Base-by-base conservation (phyloP, 208 protist genomes). In the Leishmania tropica region DNA sequence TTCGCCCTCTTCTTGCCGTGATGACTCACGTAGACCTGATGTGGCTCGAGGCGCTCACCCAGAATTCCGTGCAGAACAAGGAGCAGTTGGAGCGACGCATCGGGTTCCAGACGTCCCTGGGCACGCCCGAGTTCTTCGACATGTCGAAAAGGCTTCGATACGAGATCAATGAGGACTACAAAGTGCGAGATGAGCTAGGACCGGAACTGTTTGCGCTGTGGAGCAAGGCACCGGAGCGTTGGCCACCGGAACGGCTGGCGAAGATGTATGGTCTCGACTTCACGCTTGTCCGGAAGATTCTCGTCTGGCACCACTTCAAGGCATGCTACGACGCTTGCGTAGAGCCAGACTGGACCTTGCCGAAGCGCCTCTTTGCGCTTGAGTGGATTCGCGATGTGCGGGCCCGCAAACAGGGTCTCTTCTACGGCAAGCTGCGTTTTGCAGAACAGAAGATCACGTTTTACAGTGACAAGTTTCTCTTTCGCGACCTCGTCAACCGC, bases 241-340 rank as follows among this genome's bases (percentile, higher is more conserved):
- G 96, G 95, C 96, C 96, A 45, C 96, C 96, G n/a, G 96, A 98
- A 81, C 89, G 96, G 21, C 82, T 98, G 53, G 93, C 96, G 48
- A 97, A 97, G 84, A 98, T 98, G 96, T 98, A 98, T 81, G 94
- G 95, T 11, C 86, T 98, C n/a, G 95, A 97, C 83, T 97, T 98
- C 81, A 98, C 95, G 6, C 83, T 97, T 19, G 93, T 97, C 56
- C 88, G 95, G 53, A 98, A 98, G 86, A 97, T 98, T 83, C 88
- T 98, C 68, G 94, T 98, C 54, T 97, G 95, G 95, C 96, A 98
- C 80, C 94, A 98, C 84, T 98, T 98, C 83, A 97, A 97, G 85
- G 95, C 96, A n/a, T 98, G 93, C 85, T 98, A 98, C 86, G 96
- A 98, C 81, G 93, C 94, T 24, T 98, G 96, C 75, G 95, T 98